Percentiles rank a stretch among this genome's conserved stretches.
phyloP scores from a whole-genome alignment of 1,139 yeast genomes.

The Geotrichum fermentans region DNA sequence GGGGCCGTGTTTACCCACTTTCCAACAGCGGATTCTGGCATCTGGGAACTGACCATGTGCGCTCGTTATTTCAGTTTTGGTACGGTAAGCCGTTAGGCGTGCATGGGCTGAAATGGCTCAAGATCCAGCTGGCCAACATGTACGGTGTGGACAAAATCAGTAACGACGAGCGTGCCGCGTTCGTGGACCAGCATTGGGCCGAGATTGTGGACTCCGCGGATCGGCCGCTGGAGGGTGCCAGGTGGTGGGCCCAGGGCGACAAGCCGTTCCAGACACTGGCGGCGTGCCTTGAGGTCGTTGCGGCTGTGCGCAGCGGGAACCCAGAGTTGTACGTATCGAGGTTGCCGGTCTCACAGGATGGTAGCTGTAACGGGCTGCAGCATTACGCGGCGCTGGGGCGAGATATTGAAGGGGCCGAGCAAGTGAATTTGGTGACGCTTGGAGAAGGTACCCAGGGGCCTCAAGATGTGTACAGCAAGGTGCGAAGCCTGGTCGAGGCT shows the following conservation, averaged over 20 bases:
- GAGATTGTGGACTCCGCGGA: conserved; percentile 49
- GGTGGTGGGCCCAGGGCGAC: conserved; percentile 62
- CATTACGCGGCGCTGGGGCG: conserved; percentile 76
- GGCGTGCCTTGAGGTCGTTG: conserved; percentile 54
- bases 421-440: conserved; percentile 55
- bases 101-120: conserved; percentile 57
- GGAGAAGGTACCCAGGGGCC: conserved; percentile 38
- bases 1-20: conserved; percentile 84
- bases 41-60: conserved; percentile 59
- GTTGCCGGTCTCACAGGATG: conserved; percentile 67
- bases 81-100: conserved; percentile 56
- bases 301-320: conserved; percentile 16
- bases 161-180: conserved; percentile 49
- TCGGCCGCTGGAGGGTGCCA: conserved; percentile 42
- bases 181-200: conserved; percentile 47
- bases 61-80: conserved; percentile 62
- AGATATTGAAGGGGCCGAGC: conserved; percentile 61
- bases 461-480: conserved; percentile 59
- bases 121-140: conserved; percentile 62
- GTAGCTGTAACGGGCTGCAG: conserved; percentile 72
- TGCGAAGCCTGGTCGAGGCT: conserved; percentile 50
- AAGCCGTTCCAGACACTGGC: conserved; percentile 69
- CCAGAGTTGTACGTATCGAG: conserved; percentile 43
- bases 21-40: conserved; percentile 56
- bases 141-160: conserved; percentile 61